A percentile compares a stretch with the other conserved stretches of the same genome.
phyloP scores from a whole-genome alignment of 225 moss, liverwort and hornwort species.

The Asterella californica region DNA sequence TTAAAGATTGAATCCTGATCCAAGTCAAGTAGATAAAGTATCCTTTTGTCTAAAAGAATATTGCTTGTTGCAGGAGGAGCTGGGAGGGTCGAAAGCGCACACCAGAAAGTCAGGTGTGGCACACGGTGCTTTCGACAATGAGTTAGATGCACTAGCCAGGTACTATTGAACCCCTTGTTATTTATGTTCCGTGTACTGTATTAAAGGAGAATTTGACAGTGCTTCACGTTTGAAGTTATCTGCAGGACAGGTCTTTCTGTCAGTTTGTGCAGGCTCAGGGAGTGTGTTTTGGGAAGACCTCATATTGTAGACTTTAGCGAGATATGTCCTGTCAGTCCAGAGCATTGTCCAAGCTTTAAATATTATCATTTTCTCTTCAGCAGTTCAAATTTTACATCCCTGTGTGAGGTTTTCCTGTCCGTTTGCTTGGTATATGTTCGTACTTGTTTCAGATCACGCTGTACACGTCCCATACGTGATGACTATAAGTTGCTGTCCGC shows the following conservation, averaged over 20 bases:
- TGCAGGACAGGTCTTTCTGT: background rate
- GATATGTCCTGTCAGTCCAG: background rate
- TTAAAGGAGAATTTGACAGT: background rate
- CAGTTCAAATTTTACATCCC: no score
- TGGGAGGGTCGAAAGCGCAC: conserved; percentile 37
- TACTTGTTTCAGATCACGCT: background rate
- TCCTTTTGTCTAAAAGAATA: background rate
- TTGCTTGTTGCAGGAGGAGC: conserved; percentile 25
- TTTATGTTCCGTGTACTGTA: no score
- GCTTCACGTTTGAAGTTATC: background rate
- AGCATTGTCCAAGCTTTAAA: background rate
- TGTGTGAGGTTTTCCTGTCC: background rate
- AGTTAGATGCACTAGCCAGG: conserved; percentile 40
- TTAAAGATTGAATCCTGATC: background rate
- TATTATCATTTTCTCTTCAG: background rate
- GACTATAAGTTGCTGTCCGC: background rate
- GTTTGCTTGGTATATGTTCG: background rate
- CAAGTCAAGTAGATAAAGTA: background rate
- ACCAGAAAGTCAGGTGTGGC: conserved; percentile 38
- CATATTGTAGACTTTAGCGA: background rate
- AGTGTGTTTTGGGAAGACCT: background rate
- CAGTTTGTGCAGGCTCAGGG: background rate
- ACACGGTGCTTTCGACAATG: conserved; percentile 43
- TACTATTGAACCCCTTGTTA: background rate
- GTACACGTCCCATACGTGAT: background rate